Conservation (phyloP, 768 basidiomycete genomes). For the Lepiota venenata region DNA sequence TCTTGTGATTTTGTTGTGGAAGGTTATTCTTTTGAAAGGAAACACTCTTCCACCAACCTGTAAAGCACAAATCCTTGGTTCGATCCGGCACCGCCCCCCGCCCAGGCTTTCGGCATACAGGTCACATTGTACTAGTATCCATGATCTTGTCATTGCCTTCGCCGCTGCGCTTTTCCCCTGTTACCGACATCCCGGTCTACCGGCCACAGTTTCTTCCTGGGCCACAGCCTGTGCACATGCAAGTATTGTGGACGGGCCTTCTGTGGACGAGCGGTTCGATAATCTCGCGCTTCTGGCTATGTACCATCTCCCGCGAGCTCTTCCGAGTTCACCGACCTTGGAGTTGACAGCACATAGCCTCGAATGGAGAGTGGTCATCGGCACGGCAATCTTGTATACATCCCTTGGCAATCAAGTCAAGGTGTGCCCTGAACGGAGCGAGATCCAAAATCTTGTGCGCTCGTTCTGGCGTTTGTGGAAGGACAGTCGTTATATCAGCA, state of each 20-base stretch:
- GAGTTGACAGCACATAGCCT: background rate
- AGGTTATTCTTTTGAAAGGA: constrained; percentile 28
- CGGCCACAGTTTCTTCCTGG: background rate
- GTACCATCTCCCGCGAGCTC: background rate
- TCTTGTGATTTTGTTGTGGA: constrained; percentile 35
- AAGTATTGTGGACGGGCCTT: background rate
- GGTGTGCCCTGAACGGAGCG: background rate
- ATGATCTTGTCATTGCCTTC: constrained; percentile 1
- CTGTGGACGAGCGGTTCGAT: background rate
- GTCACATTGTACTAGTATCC: background rate
- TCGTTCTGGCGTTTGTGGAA: constrained; percentile 43
- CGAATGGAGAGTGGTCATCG: constrained; percentile 41
- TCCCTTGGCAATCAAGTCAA: constrained; percentile 14
- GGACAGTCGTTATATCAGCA: constrained; percentile 9
- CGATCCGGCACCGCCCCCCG: constrained; percentile 29
- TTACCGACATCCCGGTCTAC: background rate
- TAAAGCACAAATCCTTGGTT: constrained; percentile 31
- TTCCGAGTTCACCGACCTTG: background rate
- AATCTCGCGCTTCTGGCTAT: constrained; percentile 7
- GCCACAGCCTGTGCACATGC: background rate
- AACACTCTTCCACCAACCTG: constrained; percentile 20
- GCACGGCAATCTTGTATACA: constrained; percentile 35
- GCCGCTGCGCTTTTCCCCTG: constrained; percentile 3
- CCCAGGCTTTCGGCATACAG: background rate
- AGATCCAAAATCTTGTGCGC: constrained; percentile 24